phyloP scores from a whole-genome alignment of 176 grass and related monocot species.

The Oryza meyeriana region DNA sequence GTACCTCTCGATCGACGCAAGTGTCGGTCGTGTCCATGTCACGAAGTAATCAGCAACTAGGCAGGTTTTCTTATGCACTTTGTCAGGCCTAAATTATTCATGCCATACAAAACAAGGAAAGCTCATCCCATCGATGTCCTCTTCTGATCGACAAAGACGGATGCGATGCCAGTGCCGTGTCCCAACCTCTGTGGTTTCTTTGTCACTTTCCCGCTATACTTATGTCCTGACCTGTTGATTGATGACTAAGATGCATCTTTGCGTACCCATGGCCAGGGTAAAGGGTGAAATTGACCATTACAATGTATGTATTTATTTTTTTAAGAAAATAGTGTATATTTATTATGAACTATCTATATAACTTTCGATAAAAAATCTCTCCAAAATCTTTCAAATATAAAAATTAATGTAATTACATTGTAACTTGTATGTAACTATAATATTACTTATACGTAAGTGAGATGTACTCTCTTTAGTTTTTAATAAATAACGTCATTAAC shows the following conservation, averaged over 20 bases:
- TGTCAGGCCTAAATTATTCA: neutral
- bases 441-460: too few relatives aligned
- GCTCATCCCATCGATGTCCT: conserved; percentile 5
- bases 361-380: too few relatives aligned
- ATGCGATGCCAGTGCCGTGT: neutral
- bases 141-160: neutral
- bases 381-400: too few relatives aligned
- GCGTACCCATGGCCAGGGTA: neutral
- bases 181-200: neutral
- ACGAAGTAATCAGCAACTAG: neutral
- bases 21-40: neutral
- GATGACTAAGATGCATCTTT: neutral
- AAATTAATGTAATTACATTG: too few relatives aligned
- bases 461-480: too few relatives aligned
- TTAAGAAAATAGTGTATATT: neutral
- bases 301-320: neutral
- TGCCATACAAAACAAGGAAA: neutral
- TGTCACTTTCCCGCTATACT: neutral
- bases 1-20: neutral
- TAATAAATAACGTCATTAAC: too few relatives aligned
- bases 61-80: neutral
- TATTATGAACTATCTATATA: too few relatives aligned
- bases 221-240: neutral
- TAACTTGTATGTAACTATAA: too few relatives aligned
- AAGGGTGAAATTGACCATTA: neutral